These are phyloP conservation scores for Apophysomyces trapeziformis DNA, from an alignment of 371 early-diverging fungal species.

Conservation along the genomic window DNA sequence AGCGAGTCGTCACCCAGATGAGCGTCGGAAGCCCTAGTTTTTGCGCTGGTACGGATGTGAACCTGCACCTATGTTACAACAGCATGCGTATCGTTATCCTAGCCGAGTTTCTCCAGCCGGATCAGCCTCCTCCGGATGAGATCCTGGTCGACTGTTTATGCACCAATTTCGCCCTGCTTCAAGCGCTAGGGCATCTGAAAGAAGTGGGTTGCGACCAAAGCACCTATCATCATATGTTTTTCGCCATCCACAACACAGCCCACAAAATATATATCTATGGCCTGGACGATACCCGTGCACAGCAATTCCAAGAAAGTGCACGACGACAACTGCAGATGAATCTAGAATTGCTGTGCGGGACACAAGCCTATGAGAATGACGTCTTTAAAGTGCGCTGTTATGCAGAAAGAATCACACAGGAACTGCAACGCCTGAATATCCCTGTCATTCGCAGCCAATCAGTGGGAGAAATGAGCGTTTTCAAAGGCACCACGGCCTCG, in stretches of 20 bases:
- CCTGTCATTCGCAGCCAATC: neutral
- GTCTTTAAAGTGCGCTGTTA: slow-evolving; percentile 49
- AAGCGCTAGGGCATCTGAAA: slow-evolving; percentile 36
- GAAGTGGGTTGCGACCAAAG: slow-evolving; percentile 50
- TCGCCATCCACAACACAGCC: slow-evolving; percentile 50
- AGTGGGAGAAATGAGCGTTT: no score
- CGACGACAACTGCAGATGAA: slow-evolving; percentile 43
- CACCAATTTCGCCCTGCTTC: slow-evolving; percentile 39
- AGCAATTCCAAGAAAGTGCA: slow-evolving; percentile 18
- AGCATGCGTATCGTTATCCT: slow-evolving; percentile 48
- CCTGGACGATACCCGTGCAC: neutral
- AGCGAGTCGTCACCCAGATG: neutral
- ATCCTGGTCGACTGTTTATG: slow-evolving; percentile 41
- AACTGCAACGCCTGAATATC: slow-evolving; percentile 27
- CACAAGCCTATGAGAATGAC: slow-evolving; percentile 48
- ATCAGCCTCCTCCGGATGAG: slow-evolving; percentile 24
- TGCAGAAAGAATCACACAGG: slow-evolving; percentile 46
- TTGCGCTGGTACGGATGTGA: slow-evolving; percentile 22
- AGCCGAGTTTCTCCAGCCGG: slow-evolving; percentile 40
- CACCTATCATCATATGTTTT: slow-evolving; percentile 57
- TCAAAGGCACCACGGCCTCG: neutral
- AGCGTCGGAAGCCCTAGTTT: slow-evolving; percentile 14
- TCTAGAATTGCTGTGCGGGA: slow-evolving; percentile 37
- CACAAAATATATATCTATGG: slow-evolving; percentile 32
- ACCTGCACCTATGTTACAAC: slow-evolving; percentile 49